Base-by-base conservation (phyloP, 495 filamentous ascomycete species). In the Terfezia boudieri region DNA sequence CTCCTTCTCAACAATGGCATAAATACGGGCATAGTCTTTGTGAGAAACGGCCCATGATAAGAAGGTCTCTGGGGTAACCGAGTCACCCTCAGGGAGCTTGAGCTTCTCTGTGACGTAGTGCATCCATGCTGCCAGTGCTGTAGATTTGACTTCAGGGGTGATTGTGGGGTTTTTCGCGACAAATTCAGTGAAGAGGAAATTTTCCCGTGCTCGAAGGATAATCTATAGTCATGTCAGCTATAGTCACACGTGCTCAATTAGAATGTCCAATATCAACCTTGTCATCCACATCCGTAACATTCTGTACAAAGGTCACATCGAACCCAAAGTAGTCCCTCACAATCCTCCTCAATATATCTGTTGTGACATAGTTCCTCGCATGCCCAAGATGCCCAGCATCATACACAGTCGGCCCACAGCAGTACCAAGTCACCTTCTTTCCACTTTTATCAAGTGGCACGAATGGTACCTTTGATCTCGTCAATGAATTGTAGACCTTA, bases 261-360 rank as follows among this genome's bases (percentile, higher is more conserved):
- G 37, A 22, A 8, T 11, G 36, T 37, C 10, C 17, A 20, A 20
- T 20, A 20, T 52, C 43, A 9, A 83, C 79, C 77, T 93, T 96
- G 69, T 94, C 86, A 65, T 94, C 86, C 2, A 94, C 76, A 69
- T 94, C 85, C 5, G 88, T 94, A 60, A 93, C 84, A 67, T 98
- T 98, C 82, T 92, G 89, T 50, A 95, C 86, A 73, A 94, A 94
- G 48, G 81, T 76, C 54, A 96, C 78, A 36, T 87, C 72, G 66
- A 80, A 94, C 49, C 77, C 76, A 64, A 94, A 94, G 68, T 92
- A 89, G 64, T 93, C 80, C 58, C 71, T 67, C 69, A 96, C 70
- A 59, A 95, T 85, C 61, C 90, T 75, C 38, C 88, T 77, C 57
- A 96, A 79, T 49, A 98, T 90, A 68, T 96, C 90, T 14, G 85